These are phyloP conservation scores for Leccinum barrowsii DNA, from an alignment of 768 basidiomycete species.

Conservation along the genomic window DNA sequence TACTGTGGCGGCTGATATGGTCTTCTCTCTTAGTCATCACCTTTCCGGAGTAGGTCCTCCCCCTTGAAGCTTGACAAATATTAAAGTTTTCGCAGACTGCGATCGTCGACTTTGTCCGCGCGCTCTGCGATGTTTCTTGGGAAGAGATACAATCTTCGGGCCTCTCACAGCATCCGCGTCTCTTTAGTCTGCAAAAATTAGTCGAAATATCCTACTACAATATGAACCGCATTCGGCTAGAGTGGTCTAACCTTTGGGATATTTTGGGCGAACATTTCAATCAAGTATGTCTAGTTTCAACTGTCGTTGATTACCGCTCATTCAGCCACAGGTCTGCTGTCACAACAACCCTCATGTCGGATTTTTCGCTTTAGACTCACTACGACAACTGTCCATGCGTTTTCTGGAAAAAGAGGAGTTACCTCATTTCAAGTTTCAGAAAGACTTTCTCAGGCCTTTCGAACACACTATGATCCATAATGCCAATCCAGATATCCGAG, in stretches of 20 bases:
- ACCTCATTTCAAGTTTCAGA: conserved; percentile 98
- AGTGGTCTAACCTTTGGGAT: conserved; percentile 98
- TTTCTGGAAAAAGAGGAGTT: conserved; percentile 99
- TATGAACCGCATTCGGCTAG: conserved; percentile 95
- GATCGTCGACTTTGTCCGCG: conserved; percentile 96
- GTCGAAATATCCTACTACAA: conserved; percentile 99
- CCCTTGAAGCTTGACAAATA: neutral
- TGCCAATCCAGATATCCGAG: conserved; percentile 90
- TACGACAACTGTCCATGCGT: conserved; percentile 95
- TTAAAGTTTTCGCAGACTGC: conserved; percentile 59
- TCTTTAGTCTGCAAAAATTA: conserved; percentile 96
- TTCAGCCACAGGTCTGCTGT: conserved; percentile 77
- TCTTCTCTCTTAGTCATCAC: conserved; percentile 93
- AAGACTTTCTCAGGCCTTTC: conserved; percentile 97
- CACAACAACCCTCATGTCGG: conserved; percentile 96
- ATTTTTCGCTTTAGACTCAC: conserved; percentile 94
- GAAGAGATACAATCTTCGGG: conserved; percentile 99
- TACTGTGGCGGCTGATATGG: conserved; percentile 98
- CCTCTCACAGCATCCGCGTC: conserved; percentile 85
- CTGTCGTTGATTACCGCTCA: conserved; percentile 7
- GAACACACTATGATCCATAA: conserved; percentile 98
- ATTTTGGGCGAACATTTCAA: conserved; percentile 99
- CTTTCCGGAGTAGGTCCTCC: conserved; percentile 79
- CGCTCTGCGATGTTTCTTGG: conserved; percentile 96
- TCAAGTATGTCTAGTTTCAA: conserved; percentile 50